Conservation (phyloP, 352 stramenopile genomes). For the Globisporangium echinulatum region DNA sequence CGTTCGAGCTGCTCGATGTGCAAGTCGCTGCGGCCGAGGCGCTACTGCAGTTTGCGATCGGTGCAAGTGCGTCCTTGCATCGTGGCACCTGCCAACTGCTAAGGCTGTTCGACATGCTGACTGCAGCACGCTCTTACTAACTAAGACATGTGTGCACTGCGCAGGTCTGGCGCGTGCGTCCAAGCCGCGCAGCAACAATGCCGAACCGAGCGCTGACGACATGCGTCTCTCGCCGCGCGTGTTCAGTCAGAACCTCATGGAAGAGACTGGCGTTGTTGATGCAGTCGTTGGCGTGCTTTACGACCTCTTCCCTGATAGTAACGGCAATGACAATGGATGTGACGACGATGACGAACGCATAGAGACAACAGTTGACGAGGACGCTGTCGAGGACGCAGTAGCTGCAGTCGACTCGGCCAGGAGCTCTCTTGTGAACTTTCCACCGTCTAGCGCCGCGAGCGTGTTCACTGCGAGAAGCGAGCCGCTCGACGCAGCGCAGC, state of each 20-base stretch:
- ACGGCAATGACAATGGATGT: slow-evolving; percentile 38
- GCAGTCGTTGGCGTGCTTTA: slow-evolving; percentile 55
- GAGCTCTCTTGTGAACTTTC: not conserved
- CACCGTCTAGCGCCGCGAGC: not conserved
- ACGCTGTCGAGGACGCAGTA: not conserved
- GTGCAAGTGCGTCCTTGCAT: slow-evolving; percentile 34
- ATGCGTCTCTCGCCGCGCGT: slow-evolving; percentile 48
- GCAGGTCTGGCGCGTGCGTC: slow-evolving; percentile 31
- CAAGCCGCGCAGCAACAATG: slow-evolving; percentile 26
- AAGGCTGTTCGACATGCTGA: not conserved
- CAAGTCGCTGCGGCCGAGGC: slow-evolving; percentile 56
- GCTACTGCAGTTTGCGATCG: slow-evolving; percentile 51
- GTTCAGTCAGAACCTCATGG: slow-evolving; percentile 63
- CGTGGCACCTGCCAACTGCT: no score
- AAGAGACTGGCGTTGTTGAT: slow-evolving; percentile 55
- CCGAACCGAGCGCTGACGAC: slow-evolving; percentile 31
- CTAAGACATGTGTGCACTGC: not conserved
- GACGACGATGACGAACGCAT: slow-evolving; percentile 18
- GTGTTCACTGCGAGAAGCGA: not conserved
- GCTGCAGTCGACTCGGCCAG: not conserved
- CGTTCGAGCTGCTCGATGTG: slow-evolving; percentile 45
- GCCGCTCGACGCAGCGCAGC: not conserved
- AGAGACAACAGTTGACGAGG: not conserved
- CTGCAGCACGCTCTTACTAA: not conserved
- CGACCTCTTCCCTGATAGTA: slow-evolving; percentile 61